phyloP scores from a whole-genome alignment of 306 rosid species.

The Arachis hypogaea region DNA sequence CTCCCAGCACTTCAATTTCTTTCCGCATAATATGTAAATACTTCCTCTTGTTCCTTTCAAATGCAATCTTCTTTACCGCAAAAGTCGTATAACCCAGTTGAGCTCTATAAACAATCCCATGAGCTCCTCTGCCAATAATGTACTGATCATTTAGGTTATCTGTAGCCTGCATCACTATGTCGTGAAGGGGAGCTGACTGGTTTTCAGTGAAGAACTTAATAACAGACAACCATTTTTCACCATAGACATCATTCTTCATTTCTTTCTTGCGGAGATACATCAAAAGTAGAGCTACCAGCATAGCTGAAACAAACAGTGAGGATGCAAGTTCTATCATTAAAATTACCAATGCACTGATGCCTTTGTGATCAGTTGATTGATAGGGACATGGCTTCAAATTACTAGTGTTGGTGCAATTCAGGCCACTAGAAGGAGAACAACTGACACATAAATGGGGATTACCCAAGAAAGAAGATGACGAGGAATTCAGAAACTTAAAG shows the following conservation, averaged over 20 bases:
- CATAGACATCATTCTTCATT: too few relatives aligned
- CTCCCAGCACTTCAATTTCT: constrained; percentile 46
- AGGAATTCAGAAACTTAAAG: constrained; percentile 30
- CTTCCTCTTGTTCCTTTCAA: constrained; percentile 38
- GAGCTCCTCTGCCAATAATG: constrained; percentile 72
- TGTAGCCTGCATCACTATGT: constrained; percentile 53
- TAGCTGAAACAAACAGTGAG: constrained; percentile 32
- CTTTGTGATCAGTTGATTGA: not conserved
- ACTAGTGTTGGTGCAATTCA: constrained; percentile 34
- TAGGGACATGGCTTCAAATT: constrained; percentile 44
- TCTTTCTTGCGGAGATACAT: not conserved
- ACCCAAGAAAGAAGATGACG: constrained; percentile 53
- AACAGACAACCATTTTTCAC: too few relatives aligned
- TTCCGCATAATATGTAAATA: constrained; percentile 6
- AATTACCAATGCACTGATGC: constrained; percentile 41
- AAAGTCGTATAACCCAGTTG: constrained; percentile 33
- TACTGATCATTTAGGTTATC: constrained; percentile 48
- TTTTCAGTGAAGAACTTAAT: constrained; percentile 7
- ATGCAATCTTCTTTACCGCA: constrained; percentile 63
- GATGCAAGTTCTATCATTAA: constrained; percentile 58
- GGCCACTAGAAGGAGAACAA: constrained; percentile 32
- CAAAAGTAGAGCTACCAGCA: constrained; percentile 26
- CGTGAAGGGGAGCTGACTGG: constrained; percentile 38
- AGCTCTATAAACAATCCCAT: constrained; percentile 70
- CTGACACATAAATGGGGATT: constrained; percentile 55